phyloP scores from a whole-genome alignment of 1,284 basidiomycete genomes.

The Pulveroboletus sp. region DNA sequence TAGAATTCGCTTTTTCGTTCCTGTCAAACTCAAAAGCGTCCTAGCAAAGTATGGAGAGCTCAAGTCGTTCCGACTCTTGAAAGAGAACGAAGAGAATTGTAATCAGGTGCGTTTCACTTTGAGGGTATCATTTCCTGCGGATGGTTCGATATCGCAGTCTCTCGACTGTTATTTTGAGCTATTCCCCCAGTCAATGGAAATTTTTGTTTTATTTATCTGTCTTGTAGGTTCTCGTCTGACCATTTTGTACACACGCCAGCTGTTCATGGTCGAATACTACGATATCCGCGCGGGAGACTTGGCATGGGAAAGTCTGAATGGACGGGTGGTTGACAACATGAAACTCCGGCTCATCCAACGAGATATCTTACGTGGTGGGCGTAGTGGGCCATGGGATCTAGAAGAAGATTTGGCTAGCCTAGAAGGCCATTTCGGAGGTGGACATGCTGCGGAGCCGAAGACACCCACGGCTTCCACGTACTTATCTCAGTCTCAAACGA shows the following conservation, averaged over 20 bases:
- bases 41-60: slow-evolving; percentile 37
- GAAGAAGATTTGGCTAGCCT: slow-evolving; percentile 33
- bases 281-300: slow-evolving; percentile 56
- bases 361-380: slow-evolving; percentile 24
- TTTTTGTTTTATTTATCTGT: slow-evolving; percentile 2
- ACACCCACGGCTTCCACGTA: slow-evolving; percentile 40
- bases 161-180: slow-evolving; percentile 8
- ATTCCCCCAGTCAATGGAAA: background rate
- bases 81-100: slow-evolving; percentile 31
- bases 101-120: slow-evolving; percentile 32
- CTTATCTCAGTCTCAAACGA: slow-evolving; percentile 37
- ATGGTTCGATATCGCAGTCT: slow-evolving; percentile 1
- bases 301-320: slow-evolving; percentile 46
- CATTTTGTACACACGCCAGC: slow-evolving; percentile 29
- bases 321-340: slow-evolving; percentile 46
- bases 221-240: slow-evolving; percentile 21
- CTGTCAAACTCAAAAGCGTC: slow-evolving; percentile 36
- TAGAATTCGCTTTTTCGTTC: slow-evolving; percentile 29
- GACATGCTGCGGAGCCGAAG: slow-evolving; percentile 40
- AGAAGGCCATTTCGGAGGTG: slow-evolving; percentile 36
- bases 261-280: slow-evolving; percentile 63
- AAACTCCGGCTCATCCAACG: slow-evolving; percentile 36
- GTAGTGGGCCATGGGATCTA: slow-evolving; percentile 25
- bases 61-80: slow-evolving; percentile 32
- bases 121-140: background rate